These are phyloP conservation scores for Thielaviopsis cerberus DNA, from an alignment of 2,329 filamentous ascomycete species.

Conservation along the genomic window DNA sequence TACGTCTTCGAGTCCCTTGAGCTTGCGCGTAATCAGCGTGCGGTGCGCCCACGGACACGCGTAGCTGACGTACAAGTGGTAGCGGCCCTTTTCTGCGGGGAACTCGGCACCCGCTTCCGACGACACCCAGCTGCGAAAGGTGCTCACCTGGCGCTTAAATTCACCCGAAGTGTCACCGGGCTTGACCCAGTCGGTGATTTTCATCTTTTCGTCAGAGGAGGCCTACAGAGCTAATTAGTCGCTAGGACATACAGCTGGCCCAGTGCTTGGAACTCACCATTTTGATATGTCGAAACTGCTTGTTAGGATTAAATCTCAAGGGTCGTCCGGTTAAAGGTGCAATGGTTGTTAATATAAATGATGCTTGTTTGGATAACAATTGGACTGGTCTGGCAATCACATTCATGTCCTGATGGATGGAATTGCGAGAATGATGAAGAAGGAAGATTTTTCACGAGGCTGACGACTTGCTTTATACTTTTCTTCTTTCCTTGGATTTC, in stretches of 20 bases:
- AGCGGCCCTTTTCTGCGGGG: conserved; percentile 70
- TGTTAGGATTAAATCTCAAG: too few species aligned
- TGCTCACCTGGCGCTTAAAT: conserved; percentile 74
- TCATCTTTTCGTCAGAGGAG: neutral
- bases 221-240: neutral
- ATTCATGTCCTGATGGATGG: neutral
- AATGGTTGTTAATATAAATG: neutral
- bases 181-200: conserved; percentile 69
- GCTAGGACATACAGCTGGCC: neutral
- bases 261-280: neutral
- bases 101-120: conserved; percentile 53
- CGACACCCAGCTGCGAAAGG: conserved; percentile 68
- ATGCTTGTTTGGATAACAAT: neutral
- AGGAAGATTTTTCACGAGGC: too few species aligned
- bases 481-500: too few species aligned
- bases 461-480: too few species aligned
- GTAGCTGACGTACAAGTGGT: conserved; percentile 89
- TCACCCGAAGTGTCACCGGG: conserved; percentile 64
- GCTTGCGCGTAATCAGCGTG: conserved; percentile 66
- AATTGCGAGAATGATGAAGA: too few species aligned
- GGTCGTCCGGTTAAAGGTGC: neutral
- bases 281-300: neutral
- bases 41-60: conserved; percentile 90
- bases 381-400: neutral
- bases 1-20: conserved; percentile 82